Evolutionary conservation across 805 yeast genomes (phyloP).

Genomic region (Candida chauliodis): DNA sequence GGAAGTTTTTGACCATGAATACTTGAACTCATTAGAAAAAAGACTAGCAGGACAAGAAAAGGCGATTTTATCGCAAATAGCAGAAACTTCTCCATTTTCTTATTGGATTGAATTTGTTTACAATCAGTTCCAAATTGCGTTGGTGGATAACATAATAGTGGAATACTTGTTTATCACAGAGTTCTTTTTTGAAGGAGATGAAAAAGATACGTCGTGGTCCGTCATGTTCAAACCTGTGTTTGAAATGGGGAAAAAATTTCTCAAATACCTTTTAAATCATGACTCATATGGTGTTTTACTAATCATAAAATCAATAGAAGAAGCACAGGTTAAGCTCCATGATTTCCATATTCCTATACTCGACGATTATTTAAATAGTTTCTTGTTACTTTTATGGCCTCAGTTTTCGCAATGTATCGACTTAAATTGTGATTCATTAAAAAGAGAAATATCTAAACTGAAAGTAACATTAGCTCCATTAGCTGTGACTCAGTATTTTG

Average conservation of each 20-base stretch:
- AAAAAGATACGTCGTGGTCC: conserved; percentile 30
- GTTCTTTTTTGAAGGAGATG: conserved; percentile 55
- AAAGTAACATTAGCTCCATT: conserved; percentile 39
- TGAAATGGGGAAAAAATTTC: conserved; percentile 44
- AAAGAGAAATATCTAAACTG: conserved; percentile 42
- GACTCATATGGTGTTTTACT: conserved; percentile 80
- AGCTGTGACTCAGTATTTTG: conserved; percentile 73
- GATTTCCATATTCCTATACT: conserved; percentile 62
- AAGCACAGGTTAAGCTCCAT: conserved; percentile 61
- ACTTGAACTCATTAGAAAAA: conserved; percentile 49
- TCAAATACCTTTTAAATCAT: conserved; percentile 36
- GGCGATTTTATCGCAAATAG: conserved; percentile 80
- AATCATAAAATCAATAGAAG: conserved; percentile 68
- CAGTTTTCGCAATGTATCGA: conserved; percentile 75
- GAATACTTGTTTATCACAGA: conserved; percentile 73
- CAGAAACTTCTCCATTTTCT: conserved; percentile 65
- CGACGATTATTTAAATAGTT: conserved; percentile 66
- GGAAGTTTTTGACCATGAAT: conserved; percentile 58
- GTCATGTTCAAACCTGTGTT: conserved; percentile 35
- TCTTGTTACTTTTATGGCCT: conserved; percentile 79
- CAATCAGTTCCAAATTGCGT: conserved; percentile 66
- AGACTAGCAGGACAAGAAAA: conserved; percentile 48
- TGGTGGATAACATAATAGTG: conserved; percentile 71
- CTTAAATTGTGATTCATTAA: conserved; percentile 68
- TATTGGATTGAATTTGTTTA: conserved; percentile 74